Conservation (phyloP, 75 land plant species). For the Ceratopteris richardii region DNA sequence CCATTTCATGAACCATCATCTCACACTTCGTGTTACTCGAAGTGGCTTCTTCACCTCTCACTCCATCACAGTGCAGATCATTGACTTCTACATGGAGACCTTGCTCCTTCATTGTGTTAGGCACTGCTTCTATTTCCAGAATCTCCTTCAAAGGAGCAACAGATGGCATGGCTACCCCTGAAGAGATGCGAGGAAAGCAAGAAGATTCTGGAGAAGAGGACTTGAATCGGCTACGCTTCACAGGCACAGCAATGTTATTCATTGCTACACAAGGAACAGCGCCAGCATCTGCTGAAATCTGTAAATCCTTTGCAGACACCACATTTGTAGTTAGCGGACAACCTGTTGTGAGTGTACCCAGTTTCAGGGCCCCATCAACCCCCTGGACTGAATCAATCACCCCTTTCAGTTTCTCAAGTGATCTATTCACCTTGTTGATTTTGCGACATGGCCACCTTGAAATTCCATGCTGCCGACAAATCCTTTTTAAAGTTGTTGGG, state of each 20-base stretch:
- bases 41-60: neutral
- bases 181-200: neutral
- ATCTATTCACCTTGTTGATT: conserved; percentile 90
- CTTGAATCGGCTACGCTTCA: no score
- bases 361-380: conserved; percentile 54
- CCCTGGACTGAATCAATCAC: conserved; percentile 73
- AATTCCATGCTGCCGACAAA: conserved; percentile 85
- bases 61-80: no score
- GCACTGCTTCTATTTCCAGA: no score
- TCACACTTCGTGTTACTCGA: no score
- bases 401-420: conserved; percentile 60
- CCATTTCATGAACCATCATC: neutral
- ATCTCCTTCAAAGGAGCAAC: no score
- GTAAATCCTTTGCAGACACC: neutral
- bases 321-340: conserved; percentile 13
- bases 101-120: no score
- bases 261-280: neutral
- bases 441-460: conserved; percentile 90
- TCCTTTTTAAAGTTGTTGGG: conserved; percentile 90
- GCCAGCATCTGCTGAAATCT: neutral
- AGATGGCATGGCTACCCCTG: no score
- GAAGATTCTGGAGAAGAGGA: no score
- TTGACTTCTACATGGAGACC: no score
- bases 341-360: neutral
- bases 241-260: neutral